phyloP scores from a whole-genome alignment of 176 grass and related monocot species.

The Microstegium vimineum region DNA sequence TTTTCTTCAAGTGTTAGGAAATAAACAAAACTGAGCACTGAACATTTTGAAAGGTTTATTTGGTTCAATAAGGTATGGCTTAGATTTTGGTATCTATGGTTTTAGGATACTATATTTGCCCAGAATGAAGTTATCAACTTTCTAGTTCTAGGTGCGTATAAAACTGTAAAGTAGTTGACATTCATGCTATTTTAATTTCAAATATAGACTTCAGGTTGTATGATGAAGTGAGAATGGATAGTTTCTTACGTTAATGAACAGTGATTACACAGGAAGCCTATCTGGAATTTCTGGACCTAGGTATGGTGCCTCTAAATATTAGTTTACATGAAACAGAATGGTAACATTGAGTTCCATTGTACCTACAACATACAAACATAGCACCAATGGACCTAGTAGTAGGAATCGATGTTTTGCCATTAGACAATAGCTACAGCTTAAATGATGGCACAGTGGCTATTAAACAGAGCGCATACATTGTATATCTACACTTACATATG shows the following conservation, averaged over 20 bases:
- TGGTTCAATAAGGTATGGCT: neutral
- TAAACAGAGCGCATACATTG: neutral
- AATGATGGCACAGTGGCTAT: no score
- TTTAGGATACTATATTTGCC: neutral
- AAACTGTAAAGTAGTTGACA: neutral
- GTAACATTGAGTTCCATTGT: neutral
- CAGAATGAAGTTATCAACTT: neutral
- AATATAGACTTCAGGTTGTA: neutral
- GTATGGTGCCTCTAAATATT: neutral
- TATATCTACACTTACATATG: neutral
- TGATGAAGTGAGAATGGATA: neutral
- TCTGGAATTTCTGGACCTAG: neutral
- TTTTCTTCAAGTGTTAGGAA: neutral
- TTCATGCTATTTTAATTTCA: neutral
- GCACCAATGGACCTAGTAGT: no score
- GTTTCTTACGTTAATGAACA: neutral
- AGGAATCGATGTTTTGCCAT: no score
- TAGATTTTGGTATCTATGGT: neutral
- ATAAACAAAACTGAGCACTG: neutral
- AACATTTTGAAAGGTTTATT: neutral
- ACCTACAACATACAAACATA: no score
- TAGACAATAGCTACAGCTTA: no score
- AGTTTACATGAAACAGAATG: neutral
- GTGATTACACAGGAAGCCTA: slow-evolving; percentile 1
- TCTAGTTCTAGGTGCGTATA: neutral